Base-by-base conservation (phyloP, 2,329 filamentous ascomycete species). In the Chaetomium globosum region DNA sequence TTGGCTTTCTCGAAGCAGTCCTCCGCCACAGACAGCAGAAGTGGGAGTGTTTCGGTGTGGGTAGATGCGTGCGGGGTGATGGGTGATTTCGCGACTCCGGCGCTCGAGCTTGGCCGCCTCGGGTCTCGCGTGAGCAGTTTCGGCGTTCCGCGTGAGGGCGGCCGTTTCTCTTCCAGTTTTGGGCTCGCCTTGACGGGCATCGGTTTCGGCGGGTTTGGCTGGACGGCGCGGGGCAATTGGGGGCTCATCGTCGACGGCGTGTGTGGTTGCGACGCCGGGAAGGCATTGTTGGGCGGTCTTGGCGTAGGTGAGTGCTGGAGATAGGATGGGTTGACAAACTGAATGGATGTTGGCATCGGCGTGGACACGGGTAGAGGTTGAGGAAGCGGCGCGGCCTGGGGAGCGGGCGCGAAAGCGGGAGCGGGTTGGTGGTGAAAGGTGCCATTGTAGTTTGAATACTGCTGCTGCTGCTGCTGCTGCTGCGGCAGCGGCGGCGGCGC, bases 1-100 rank as follows among this genome's bases (percentile, higher is more conserved):
- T 88, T 85, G 19, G 91, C 91, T 61, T 87, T 87, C 30, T 80
- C 79, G 60, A 93, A 86, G 71, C 90, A 92, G 69, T 94, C 90
- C 71, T 94, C 90, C 2, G 90, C 89, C 16, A 92, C 81, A n/a
- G 84, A 85, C 8, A 92, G 80, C 64, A 93, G 80, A 9, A 93
- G 78, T 2, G 87, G 80, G 2, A 85, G 79, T 0, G 82, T 83
- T 63, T 86, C 84, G 9, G 81, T 74, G 9, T 81, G 79, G 4
- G 77, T 74, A 8, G 77, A 73, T 67, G 79, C 80, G 5, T 77
- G 74, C 0, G 78, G 75, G 3, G 78, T 72, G 7, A 79, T 78
- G 1, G 81, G 75, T 23, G 75, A 77, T 48, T 70, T 74, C 23
- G 70, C 16, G 73, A 79, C 58, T 64, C 63, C 63, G 13, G 65